Base-by-base conservation (phyloP, 768 basidiomycete genomes). In the Lentinula guzmanii region DNA sequence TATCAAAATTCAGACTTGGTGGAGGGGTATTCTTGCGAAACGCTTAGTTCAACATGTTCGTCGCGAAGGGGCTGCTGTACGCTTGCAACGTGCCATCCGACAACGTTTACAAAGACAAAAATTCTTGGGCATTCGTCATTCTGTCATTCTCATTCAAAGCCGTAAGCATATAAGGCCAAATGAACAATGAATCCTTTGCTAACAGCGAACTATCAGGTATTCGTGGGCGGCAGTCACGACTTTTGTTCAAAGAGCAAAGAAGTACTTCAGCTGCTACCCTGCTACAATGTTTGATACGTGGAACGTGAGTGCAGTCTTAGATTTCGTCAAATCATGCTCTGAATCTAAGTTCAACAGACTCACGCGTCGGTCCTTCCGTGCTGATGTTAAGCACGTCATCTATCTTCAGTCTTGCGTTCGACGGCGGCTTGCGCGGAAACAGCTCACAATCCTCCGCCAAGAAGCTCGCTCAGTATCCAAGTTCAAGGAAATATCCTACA, bases 401-500 rank as follows among this genome's bases (percentile, higher is more conserved):
- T 90, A 89, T 69, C 72, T 98, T 28, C 97, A 99, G 72, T 95
- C 93, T 16, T 96, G 95, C 69, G 77, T 95, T 53, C 91, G 97
- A 46, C 91, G 96, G 31, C 87, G 91, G 48, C 76, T 90, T 53
- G 97, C 97, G 21, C 85, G 88, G 62, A 89, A 87, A 66, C 86
- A 98, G 70, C 84, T 99, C 64, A 91, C 89, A 67, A 78, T 76
- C 9, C 84, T 99, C 65, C 89, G 83, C 69, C 84, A 88, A 7
- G 97, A 99, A 74, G 97, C 97, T 5, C 93, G 95, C 56, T 98
- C 97, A 1, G 95, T 95, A 33, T 91, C 92, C 66, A 97, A 95
- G 71, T 98, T 96, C 86, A 98, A 97, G 77, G 95, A 97, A 76
- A 97, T 96, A 66, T 98, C 96, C 0, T 98, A 98, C 70, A 87